These are phyloP conservation scores for Antitrichia curtipendula DNA, from an alignment of 225 moss, liverwort and hornwort species.

Conservation along the genomic window DNA sequence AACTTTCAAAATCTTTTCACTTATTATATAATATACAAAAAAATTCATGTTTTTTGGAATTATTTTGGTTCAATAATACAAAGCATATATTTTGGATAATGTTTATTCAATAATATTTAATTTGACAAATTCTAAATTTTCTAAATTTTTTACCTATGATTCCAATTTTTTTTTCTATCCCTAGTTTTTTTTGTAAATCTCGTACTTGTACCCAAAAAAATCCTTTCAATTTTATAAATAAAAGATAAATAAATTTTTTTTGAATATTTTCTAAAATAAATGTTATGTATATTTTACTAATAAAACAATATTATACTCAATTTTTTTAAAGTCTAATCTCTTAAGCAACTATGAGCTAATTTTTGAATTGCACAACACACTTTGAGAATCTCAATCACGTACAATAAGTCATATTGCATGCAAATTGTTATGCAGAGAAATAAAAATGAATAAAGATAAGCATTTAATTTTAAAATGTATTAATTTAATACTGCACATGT, in stretches of 20 bases:
- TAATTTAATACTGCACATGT: not conserved
- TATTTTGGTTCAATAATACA: too few species aligned
- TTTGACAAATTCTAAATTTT: not conserved
- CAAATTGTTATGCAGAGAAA: not conserved
- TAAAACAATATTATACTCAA: not conserved
- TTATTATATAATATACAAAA: rapidly evolving
- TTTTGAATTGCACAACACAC: not conserved
- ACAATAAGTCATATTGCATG: not conserved
- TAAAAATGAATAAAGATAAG: not conserved
- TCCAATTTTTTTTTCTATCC: not conserved
- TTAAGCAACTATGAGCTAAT: not conserved
- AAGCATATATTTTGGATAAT: not conserved
- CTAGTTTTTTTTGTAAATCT: not conserved
- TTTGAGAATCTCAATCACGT: not conserved
- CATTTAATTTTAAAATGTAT: not conserved
- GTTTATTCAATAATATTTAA: not conserved
- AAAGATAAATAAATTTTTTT: too few species aligned
- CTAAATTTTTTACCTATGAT: not conserved
- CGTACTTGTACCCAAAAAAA: not conserved
- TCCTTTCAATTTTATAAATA: not conserved
- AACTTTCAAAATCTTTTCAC: not conserved
- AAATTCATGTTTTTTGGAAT: not conserved
- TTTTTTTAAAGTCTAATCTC: not conserved
- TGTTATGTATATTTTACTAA: not conserved
- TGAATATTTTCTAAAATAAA: not conserved